Evolutionary conservation across 257 asterid genomes (phyloP).

Genomic region (Knoxia roxburghii): DNA sequence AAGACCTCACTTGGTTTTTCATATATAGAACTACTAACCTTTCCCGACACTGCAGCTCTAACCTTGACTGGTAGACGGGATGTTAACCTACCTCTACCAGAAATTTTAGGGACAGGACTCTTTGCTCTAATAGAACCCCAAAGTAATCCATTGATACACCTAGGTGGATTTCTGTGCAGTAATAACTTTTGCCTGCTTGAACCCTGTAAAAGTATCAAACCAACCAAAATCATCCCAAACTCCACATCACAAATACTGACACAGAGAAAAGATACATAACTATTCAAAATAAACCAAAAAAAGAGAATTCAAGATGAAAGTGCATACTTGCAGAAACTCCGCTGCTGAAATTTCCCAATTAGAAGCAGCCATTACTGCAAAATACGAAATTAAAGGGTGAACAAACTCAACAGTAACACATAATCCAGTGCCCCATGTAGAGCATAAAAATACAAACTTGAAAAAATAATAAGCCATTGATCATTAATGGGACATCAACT

Average conservation of each 20-base stretch:
- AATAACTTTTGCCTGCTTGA: slow-evolving; percentile 41
- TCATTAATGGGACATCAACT: neutral
- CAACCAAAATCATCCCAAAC: slow-evolving; percentile 7
- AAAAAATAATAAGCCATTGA: neutral
- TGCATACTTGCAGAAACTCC: slow-evolving; percentile 53
- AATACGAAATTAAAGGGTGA: neutral
- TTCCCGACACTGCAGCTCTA: slow-evolving; percentile 48
- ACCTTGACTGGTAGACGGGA: slow-evolving; percentile 19
- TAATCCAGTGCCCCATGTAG: too few species aligned
- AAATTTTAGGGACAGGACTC: slow-evolving; percentile 16
- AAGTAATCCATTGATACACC: slow-evolving; percentile 37
- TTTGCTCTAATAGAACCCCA: slow-evolving; percentile 44
- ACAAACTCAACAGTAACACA: neutral
- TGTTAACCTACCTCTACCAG: slow-evolving; percentile 21
- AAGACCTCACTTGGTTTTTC: slow-evolving; percentile 18
- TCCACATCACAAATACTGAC: neutral
- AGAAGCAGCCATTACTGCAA: slow-evolving; percentile 49
- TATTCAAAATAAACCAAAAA: neutral
- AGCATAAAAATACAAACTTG: neutral
- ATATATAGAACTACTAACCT: slow-evolving; percentile 27
- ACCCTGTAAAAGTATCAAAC: slow-evolving; percentile 34
- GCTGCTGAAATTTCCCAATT: slow-evolving; percentile 51
- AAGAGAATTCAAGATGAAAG: neutral
- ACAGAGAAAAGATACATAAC: neutral
- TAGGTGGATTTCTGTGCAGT: slow-evolving; percentile 36